Percentiles rank a stretch among this genome's conserved stretches.
Evolutionary conservation across 2,329 filamentous ascomycete species (phyloP).

Genomic region (Aureobasidium subglaciale): DNA sequence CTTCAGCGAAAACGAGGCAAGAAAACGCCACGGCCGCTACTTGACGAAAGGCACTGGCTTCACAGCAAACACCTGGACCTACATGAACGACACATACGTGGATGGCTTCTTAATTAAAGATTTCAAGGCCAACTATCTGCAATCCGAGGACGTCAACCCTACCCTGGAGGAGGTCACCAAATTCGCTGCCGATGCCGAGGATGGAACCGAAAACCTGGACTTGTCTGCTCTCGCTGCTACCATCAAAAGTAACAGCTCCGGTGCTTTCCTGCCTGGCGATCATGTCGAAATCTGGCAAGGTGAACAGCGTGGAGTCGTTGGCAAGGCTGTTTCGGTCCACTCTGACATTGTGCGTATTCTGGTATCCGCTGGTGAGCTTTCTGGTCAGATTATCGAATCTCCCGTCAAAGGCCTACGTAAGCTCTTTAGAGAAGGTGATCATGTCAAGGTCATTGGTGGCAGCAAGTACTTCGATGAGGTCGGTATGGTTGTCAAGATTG

Average conservation of each 20-base stretch:
- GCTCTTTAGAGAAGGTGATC: conserved; percentile 85
- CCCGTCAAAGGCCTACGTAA: conserved; percentile 89
- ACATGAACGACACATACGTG: conserved; percentile 81
- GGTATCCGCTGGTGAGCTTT: conserved; percentile 74
- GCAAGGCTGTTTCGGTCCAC: conserved; percentile 77
- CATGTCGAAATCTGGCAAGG: conserved; percentile 95
- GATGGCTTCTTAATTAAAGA: conserved; percentile 92
- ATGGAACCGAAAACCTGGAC: conserved; percentile 90
- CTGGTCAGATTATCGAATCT: conserved; percentile 81
- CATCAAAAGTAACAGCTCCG: conserved; percentile 73
- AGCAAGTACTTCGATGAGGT: conserved; percentile 93
- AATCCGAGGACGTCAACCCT: conserved; percentile 86
- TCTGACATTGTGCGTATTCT: conserved; percentile 86
- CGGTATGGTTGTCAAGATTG: conserved; percentile 92
- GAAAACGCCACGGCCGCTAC: conserved; percentile 70
- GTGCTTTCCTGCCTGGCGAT: conserved; percentile 85
- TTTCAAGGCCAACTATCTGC: conserved; percentile 78
- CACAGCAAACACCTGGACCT: conserved; percentile 66
- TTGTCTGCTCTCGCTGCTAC: conserved; percentile 84
- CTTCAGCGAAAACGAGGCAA: conserved; percentile 88
- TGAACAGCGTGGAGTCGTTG: conserved; percentile 86
- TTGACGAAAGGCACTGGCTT: conserved; percentile 47
- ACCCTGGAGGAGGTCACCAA: conserved; percentile 92
- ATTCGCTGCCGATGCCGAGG: conserved; percentile 73
- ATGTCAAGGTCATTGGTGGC: conserved; percentile 96